Base-by-base conservation (phyloP, 2,329 filamentous ascomycete species). In the Rachicladosporium sp. region DNA sequence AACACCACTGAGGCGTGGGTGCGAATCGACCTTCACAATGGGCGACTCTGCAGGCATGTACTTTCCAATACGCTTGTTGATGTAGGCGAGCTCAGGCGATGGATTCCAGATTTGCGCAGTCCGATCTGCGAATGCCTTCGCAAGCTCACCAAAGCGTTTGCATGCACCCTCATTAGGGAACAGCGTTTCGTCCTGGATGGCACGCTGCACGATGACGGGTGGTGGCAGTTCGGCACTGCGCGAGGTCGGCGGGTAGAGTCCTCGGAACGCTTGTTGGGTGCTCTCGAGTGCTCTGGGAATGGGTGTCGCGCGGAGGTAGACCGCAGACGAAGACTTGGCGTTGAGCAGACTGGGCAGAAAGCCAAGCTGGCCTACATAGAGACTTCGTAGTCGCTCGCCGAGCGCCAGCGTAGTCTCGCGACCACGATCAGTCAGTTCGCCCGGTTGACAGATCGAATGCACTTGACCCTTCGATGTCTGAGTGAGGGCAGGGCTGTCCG, bases 1-100 rank as follows among this genome's bases (percentile, higher is more conserved):
- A 52, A 98, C 81, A 38, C 91, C 91, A 4, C 79, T 87, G 9
- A 96, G 69, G 33, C 88, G 73, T 1, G 91, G 91, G 43, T 80
- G 80, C 1, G 79, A 80, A 59, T 95, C 87, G 6, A 96, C 84
- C 19, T 82, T 83, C 6, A 95, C 78, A 31, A 71, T 70, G 8
- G 73, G 73, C 23, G 58, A 57, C 34, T 71, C 70, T 6, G 76
- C 70, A 0, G 86, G 85, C 83, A 96, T 93, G 76, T 82, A 93
- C 58, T 82, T 86, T 29, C 81, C 78, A 39, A 88, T 77, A 43
- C 83, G 64, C 44, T 74, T 78, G 51, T 82, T 87, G 15, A 95
- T 66, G 57, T 93, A 88, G 27, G 73, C 72, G 79, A 96, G 89
- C 43, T 96, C 84, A 10, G 80, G 71, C 0, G 81, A 76, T 29